Evolutionary conservation across 192 early-diverging fungal species (phyloP).

Genomic region (Glomus cerebriforme): DNA sequence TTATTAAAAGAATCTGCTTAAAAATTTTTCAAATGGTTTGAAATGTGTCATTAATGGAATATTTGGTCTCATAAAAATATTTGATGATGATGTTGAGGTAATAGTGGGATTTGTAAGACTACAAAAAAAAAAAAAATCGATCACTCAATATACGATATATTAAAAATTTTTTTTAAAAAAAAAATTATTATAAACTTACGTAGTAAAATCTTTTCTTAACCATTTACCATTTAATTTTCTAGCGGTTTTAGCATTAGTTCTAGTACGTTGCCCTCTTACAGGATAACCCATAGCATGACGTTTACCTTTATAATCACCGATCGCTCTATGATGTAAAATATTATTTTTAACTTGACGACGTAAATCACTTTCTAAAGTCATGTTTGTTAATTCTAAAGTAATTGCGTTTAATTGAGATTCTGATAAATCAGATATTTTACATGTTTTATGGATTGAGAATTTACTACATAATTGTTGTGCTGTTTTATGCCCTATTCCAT

Average conservation of each 20-base stretch:
- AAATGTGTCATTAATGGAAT: constrained; percentile 8
- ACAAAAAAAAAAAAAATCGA: neutral
- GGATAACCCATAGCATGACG: constrained; percentile 86
- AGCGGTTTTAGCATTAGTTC: constrained; percentile 85
- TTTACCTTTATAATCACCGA: constrained; percentile 78
- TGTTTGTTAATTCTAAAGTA: constrained; percentile 79
- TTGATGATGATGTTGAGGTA: neutral
- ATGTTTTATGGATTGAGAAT: constrained; percentile 81
- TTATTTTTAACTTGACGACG: constrained; percentile 69
- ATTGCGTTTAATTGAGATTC: constrained; percentile 88
- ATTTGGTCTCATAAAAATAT: neutral
- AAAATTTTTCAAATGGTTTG: neutral
- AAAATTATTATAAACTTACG: neutral
- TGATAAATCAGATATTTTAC: constrained; percentile 84
- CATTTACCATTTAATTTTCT: constrained; percentile 77
- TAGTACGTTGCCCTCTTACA: constrained; percentile 86
- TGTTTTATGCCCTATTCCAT: constrained; percentile 84
- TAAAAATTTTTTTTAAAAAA: too few species aligned
- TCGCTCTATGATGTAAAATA: constrained; percentile 69
- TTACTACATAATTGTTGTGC: constrained; percentile 75
- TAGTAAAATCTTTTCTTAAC: constrained; percentile 6
- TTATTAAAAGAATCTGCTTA: neutral
- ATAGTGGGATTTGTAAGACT: neutral
- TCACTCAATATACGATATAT: too few species aligned
- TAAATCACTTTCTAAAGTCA: constrained; percentile 85